Percentiles rank a stretch among this genome's conserved stretches.
Evolutionary conservation across 768 basidiomycete genomes (phyloP).

Genomic region (Termitomyces bulborhizus): DNA sequence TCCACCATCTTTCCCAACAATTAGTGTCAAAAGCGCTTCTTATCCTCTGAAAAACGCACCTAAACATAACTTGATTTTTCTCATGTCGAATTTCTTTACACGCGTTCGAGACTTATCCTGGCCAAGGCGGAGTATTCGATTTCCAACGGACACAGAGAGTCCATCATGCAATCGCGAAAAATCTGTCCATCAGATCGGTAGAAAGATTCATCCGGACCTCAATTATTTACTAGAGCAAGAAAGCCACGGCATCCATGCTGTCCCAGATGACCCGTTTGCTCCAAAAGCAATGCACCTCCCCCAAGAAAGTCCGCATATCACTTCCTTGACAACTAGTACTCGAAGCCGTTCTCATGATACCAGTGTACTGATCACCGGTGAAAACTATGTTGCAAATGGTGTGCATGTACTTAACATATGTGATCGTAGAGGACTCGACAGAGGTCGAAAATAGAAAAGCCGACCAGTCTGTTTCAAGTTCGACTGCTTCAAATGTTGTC

Average conservation of each 20-base stretch:
- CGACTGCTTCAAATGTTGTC: constrained; percentile 5
- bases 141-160: neutral
- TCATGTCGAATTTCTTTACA: constrained; percentile 8
- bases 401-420: neutral
- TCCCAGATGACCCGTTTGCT: neutral
- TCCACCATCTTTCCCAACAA: neutral
- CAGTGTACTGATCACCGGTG: constrained; percentile 5
- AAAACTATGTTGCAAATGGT: neutral
- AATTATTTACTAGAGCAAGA: constrained; percentile 22
- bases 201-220: constrained; percentile 34
- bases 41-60: too few species aligned
- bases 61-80: neutral
- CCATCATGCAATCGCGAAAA: neutral
- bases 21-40: neutral
- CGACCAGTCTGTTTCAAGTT: constrained; percentile 9
- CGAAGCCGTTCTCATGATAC: constrained; percentile 6
- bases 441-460: neutral
- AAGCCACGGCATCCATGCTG: constrained; percentile 4
- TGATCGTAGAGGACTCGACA: neutral
- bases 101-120: constrained; percentile 5
- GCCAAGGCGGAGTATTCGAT: neutral
- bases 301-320: constrained; percentile 2
- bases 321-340: constrained; percentile 11
- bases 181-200: constrained; percentile 11
- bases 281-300: neutral